Evolutionary conservation across 2,329 filamentous ascomycete genomes (phyloP).

Genomic region (Cryphonectria radicalis): DNA sequence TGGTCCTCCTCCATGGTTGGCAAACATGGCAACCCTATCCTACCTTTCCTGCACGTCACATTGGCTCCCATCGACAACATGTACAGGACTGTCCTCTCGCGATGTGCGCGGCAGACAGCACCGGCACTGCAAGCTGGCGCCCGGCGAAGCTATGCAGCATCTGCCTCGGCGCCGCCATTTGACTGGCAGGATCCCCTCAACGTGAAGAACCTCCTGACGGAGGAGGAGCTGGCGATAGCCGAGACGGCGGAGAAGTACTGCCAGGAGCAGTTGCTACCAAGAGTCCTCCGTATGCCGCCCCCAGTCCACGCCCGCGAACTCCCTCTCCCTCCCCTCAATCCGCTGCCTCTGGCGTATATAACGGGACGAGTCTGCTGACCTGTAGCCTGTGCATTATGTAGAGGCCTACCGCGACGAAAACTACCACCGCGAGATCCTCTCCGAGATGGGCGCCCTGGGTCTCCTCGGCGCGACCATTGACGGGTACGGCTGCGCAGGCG

Average conservation of each 20-base stretch:
- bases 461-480: slow-evolving; percentile 80
- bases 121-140: slow-evolving; percentile 24
- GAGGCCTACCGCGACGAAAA: slow-evolving; percentile 71
- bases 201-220: slow-evolving; percentile 75
- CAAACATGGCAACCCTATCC: not conserved
- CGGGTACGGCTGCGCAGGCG: slow-evolving; percentile 82
- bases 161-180: slow-evolving; percentile 55
- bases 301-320: not conserved
- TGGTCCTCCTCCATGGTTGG: not conserved
- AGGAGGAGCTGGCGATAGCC: slow-evolving; percentile 87
- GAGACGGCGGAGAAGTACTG: slow-evolving; percentile 94
- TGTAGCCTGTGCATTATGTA: slow-evolving; percentile 21
- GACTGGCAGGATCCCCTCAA: slow-evolving; percentile 91
- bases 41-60: not conserved
- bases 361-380: slow-evolving; percentile 7
- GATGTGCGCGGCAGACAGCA: slow-evolving; percentile 25
- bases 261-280: slow-evolving; percentile 83
- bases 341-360: not conserved
- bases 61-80: slow-evolving; percentile 16
- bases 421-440: slow-evolving; percentile 78
- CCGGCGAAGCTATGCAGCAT: slow-evolving; percentile 31
- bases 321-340: not conserved
- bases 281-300: slow-evolving; percentile 75
- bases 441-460: slow-evolving; percentile 85
- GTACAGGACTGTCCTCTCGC: slow-evolving; percentile 24